These are phyloP conservation scores for Saitozyma sp. DNA, from an alignment of 768 basidiomycete species.

Conservation along the genomic window DNA sequence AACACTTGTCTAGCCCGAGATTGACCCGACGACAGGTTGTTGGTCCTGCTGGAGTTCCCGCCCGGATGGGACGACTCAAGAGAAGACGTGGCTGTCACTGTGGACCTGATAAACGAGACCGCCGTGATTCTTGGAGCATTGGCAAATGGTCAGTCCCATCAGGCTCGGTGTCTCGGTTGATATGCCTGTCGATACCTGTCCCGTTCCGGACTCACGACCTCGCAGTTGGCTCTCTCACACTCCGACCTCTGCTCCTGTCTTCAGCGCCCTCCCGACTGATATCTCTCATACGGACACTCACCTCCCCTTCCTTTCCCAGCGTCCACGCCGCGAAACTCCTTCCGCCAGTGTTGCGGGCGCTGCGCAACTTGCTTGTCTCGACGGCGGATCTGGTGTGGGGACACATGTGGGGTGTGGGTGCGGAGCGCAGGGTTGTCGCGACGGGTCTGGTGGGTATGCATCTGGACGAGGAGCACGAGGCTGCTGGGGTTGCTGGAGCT, in stretches of 20 bases:
- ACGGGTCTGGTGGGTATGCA: slow-evolving; percentile 22
- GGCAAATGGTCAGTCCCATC: slow-evolving; percentile 35
- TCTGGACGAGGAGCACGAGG: not conserved
- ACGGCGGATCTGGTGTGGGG: slow-evolving; percentile 49
- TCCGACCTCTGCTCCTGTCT: slow-evolving; percentile 27
- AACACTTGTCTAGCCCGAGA: no score
- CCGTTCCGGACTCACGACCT: not conserved
- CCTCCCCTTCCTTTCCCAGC: not conserved
- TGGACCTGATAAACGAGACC: slow-evolving; percentile 43
- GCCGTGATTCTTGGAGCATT: slow-evolving; percentile 49
- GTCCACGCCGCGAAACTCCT: slow-evolving; percentile 21
- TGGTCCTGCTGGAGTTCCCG: no score
- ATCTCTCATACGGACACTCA: slow-evolving; percentile 16
- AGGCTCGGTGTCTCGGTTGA: no score
- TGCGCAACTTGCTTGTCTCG: slow-evolving; percentile 44
- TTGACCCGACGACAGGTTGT: no score
- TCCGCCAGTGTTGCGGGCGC: slow-evolving; percentile 38
- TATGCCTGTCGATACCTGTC: no score
- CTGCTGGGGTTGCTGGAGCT: slow-evolving; percentile 3
- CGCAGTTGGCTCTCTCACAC: slow-evolving; percentile 39
- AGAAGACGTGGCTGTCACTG: no score
- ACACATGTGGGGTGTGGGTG: slow-evolving; percentile 49
- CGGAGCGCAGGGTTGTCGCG: slow-evolving; percentile 25
- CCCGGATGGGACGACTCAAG: no score
- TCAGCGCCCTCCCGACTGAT: slow-evolving; percentile 27